Evolutionary conservation across 306 rosid genomes (phyloP).

Genomic region (Cicer arietinum): DNA sequence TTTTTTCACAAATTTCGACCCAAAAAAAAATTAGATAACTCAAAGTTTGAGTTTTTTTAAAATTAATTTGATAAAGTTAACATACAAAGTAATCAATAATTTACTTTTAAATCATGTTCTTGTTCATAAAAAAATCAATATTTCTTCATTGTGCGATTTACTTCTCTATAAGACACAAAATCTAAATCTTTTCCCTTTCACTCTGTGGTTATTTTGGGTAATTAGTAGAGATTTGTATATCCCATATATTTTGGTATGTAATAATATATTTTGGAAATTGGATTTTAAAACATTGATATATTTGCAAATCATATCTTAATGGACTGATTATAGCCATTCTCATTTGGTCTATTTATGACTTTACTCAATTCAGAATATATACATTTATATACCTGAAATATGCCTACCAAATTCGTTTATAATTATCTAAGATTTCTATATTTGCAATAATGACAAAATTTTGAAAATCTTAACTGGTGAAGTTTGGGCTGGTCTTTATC

Average conservation of each 20-base stretch:
- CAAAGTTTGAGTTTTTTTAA: no score
- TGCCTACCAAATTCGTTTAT: slow-evolving; percentile 38
- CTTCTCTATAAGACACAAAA: no score
- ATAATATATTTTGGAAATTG: slow-evolving; percentile 25
- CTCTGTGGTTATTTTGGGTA: no score
- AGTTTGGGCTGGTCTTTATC: slow-evolving; percentile 26
- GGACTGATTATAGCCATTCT: slow-evolving; percentile 31
- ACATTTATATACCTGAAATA: slow-evolving; percentile 33
- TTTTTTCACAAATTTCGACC: no score
- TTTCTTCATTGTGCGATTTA: no score
- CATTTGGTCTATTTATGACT: slow-evolving; percentile 41
- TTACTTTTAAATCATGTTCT: no score
- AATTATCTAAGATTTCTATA: slow-evolving; percentile 34
- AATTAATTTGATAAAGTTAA: no score
- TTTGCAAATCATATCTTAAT: slow-evolving; percentile 13
- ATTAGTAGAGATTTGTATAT: background rate
- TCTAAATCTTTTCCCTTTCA: no score
- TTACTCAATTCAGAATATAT: slow-evolving; percentile 39
- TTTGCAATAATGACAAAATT: slow-evolving; percentile 11
- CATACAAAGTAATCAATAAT: no score
- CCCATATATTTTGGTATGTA: slow-evolving; percentile 5
- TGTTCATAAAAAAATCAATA: no score
- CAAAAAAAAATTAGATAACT: no score
- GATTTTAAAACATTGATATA: background rate
- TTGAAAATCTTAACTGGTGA: slow-evolving; percentile 29